Percentiles rank a stretch among this genome's conserved stretches.
phyloP scores from a whole-genome alignment of 2,329 filamentous ascomycete species.

The Hypoxylon sp. region DNA sequence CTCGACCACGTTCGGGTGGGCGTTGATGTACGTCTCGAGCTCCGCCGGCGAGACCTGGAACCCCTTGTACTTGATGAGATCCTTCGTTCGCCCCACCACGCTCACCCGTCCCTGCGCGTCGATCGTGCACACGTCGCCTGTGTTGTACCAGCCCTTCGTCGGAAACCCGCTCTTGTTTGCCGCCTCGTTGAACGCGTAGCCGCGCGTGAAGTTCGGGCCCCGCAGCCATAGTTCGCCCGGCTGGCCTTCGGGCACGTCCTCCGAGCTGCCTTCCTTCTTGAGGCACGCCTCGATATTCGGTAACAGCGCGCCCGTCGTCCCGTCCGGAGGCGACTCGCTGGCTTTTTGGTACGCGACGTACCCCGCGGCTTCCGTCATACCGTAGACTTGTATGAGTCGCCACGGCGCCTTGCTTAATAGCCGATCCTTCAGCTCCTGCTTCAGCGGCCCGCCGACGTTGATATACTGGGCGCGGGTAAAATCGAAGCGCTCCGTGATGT shows the following conservation, averaged over 20 bases:
- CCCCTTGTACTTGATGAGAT: slow-evolving; percentile 58
- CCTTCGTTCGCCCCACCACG: slow-evolving; percentile 56
- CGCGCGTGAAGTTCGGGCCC: slow-evolving; percentile 57
- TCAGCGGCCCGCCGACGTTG: slow-evolving; percentile 54
- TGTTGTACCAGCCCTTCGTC: slow-evolving; percentile 57
- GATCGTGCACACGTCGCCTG: slow-evolving; percentile 58
- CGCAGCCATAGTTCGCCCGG: slow-evolving; percentile 59
- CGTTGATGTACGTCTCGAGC: slow-evolving; percentile 53
- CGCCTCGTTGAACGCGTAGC: slow-evolving; percentile 57
- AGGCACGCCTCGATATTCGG: slow-evolving; percentile 56
- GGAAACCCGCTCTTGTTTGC: slow-evolving; percentile 55
- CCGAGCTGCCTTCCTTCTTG: slow-evolving; percentile 52
- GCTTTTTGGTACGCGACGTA: slow-evolving; percentile 57
- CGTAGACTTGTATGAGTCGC: slow-evolving; percentile 57
- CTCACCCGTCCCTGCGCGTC: slow-evolving; percentile 50
- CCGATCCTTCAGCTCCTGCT: slow-evolving; percentile 50
- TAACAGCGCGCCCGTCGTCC: slow-evolving; percentile 53
- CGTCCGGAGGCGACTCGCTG: slow-evolving; percentile 50
- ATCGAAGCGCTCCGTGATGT: slow-evolving; percentile 52
- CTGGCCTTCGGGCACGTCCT: slow-evolving; percentile 53
- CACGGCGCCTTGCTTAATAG: slow-evolving; percentile 52
- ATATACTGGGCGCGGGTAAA: slow-evolving; percentile 54
- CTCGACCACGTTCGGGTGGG: slow-evolving; percentile 54
- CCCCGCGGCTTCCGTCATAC: slow-evolving; percentile 59
- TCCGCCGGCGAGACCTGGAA: slow-evolving; percentile 56